Evolutionary conservation across 495 filamentous ascomycete genomes (phyloP).

Genomic region (Xylaria castorea): DNA sequence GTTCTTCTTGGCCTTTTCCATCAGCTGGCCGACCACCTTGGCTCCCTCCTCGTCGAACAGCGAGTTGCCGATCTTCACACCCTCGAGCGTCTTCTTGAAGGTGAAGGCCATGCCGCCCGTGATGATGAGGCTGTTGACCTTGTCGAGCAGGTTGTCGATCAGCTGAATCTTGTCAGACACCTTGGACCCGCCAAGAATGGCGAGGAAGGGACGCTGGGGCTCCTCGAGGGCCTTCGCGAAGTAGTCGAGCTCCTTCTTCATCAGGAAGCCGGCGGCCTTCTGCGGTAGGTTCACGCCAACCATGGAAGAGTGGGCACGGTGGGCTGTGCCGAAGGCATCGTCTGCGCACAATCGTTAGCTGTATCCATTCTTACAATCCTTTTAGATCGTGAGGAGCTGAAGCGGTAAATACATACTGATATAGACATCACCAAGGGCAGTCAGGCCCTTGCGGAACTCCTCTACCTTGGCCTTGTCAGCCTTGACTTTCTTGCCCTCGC

Average conservation of each 20-base stretch:
- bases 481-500: constrained; percentile 95
- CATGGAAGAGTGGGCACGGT: constrained; percentile 99
- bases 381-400: background rate
- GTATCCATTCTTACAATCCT: background rate
- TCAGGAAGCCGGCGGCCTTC: constrained; percentile 95
- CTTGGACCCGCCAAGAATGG: constrained; percentile 97
- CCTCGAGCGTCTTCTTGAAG: constrained; percentile 97
- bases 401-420: constrained; percentile 75
- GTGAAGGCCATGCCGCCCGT: constrained; percentile 99
- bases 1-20: constrained; percentile 96
- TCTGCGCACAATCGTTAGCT: constrained; percentile 59
- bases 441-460: constrained; percentile 93
- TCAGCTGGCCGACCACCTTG: constrained; percentile 86
- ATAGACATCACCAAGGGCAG: constrained; percentile 93
- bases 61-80: constrained; percentile 86
- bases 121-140: constrained; percentile 95
- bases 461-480: constrained; percentile 91
- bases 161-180: constrained; percentile 99
- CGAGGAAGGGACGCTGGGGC: constrained; percentile 94
- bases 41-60: constrained; percentile 94
- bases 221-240: constrained; percentile 96
- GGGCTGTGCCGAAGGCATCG: constrained; percentile 98
- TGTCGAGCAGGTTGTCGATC: constrained; percentile 97
- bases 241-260: constrained; percentile 99
- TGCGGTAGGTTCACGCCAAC: constrained; percentile 94